phyloP scores from a whole-genome alignment of 805 yeast genomes.

The Clavispora fructus region DNA sequence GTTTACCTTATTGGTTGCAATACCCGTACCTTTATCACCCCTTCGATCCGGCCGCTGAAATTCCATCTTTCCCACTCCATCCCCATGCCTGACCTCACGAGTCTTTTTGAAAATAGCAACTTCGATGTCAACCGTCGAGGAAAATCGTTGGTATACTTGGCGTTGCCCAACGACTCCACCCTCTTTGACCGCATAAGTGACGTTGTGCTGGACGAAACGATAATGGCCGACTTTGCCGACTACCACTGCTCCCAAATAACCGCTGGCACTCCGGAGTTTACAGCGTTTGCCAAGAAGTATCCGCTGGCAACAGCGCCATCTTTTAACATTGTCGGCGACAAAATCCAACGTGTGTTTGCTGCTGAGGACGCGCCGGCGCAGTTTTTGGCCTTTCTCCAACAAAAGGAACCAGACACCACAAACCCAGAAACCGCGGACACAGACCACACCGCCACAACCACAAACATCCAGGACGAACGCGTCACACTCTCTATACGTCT shows the following conservation, averaged over 20 bases:
- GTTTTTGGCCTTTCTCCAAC: not conserved
- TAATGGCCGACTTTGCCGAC: not conserved
- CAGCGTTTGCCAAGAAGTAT: constrained; percentile 49
- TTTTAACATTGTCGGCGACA: constrained; percentile 41
- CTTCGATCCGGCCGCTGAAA: too few relatives aligned
- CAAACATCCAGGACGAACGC: too few relatives aligned
- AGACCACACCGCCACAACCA: not conserved
- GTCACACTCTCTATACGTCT: constrained; percentile 9
- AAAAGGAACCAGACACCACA: not conserved
- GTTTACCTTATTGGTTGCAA: too few relatives aligned
- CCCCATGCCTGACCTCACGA: not conserved
- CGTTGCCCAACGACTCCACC: not conserved
- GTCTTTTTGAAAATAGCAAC: not conserved
- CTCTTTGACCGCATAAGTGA: not conserved
- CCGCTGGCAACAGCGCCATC: constrained; percentile 50
- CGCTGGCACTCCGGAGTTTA: constrained; percentile 16
- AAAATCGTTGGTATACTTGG: not conserved
- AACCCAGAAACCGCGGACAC: not conserved
- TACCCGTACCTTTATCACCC: too few relatives aligned
- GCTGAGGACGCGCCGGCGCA: not conserved
- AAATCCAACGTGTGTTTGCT: not conserved
- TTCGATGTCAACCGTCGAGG: not conserved
- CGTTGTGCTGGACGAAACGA: not conserved
- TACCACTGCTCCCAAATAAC: constrained; percentile 17
- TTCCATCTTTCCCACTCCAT: not conserved